Evolutionary conservation across 2,329 filamentous ascomycete species (phyloP), one percentile per base, ranked within the genome.

Genomic region (Colletotrichum echinochloae): DNA sequence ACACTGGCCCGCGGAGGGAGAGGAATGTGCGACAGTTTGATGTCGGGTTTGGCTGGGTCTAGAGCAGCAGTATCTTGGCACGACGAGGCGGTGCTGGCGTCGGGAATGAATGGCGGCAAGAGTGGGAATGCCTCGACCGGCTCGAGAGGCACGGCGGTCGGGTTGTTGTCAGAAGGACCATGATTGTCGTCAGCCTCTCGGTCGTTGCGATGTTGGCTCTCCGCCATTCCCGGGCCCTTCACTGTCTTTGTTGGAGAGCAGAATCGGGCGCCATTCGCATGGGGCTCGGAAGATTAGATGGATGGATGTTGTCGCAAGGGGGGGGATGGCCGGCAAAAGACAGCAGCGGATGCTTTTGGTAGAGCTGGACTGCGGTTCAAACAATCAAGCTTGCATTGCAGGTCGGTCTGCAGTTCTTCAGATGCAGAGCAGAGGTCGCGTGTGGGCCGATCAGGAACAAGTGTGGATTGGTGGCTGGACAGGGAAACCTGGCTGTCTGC

Each of bases 331-430:
- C n/a, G 28, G 16, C 26, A 35, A 30, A 37, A 33, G 41, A 14
- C 5, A 33, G 37, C 8, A 28, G 55, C 41, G 18, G 37, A 56
- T 12, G 20, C 26, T 4, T 4, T 12, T 35, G 35, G 28, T 60
- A 16, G n/a, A n/a, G 55, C 11, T 35, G 28, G 60, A 23, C 26
- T 57, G 41, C 55, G 41, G 49, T 55, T 55, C 55, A 55, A 61
- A 51, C 49, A 41, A 67, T 66, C 56, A 59, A 57, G 56, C 51
- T 67, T 57, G 67, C 63, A 67, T 62, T 57, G 67, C 63, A 67
- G n/a, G n/a, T n/a, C n/a, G n/a, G 64, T 57, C 54, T 70, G 67
- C 67, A 67, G 67, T 70, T 70, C 57, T 70, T 62, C 57, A 60
- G 64, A 26, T 44, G 16, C 48, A 51, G 48, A 68, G 16, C 48